phyloP scores from a whole-genome alignment of 2,329 filamentous ascomycete species.

The Aaosphaeria arxii region DNA sequence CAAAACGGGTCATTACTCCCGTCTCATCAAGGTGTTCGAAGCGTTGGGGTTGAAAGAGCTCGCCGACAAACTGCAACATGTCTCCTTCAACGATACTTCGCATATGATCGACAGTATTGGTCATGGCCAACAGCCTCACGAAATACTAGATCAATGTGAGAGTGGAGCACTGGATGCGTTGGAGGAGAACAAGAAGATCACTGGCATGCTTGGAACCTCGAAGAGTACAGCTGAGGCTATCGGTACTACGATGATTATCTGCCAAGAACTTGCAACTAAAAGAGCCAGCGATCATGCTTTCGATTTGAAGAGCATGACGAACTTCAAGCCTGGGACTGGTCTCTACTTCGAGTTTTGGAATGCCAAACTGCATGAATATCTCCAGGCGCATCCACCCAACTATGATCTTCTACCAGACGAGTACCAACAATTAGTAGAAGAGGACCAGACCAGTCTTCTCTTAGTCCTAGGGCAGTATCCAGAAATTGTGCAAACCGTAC shows the following conservation, averaged over 20 bases:
- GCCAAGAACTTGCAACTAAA: conserved; percentile 26
- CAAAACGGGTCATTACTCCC: conserved; percentile 70
- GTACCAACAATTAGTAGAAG: conserved; percentile 17
- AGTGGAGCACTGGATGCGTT: conserved; percentile 12
- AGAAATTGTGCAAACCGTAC: conserved; percentile 21
- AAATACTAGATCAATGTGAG: conserved; percentile 58
- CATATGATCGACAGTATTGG: conserved; percentile 36
- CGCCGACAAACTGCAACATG: conserved; percentile 65
- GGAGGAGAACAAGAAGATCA: conserved; percentile 17
- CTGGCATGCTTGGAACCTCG: conserved; percentile 12
- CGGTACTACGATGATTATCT: conserved; percentile 19
- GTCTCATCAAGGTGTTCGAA: conserved; percentile 74
- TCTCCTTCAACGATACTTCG: conserved; percentile 72
- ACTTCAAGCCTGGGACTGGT: conserved; percentile 28
- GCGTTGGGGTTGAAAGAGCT: conserved; percentile 68
- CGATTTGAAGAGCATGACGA: conserved; percentile 18
- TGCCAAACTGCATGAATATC: conserved; percentile 14
- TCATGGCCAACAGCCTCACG: conserved; percentile 65
- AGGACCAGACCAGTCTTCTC: conserved; percentile 23
- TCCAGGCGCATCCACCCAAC: conserved; percentile 9
- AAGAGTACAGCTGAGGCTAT: conserved; percentile 11
- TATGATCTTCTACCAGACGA: conserved; percentile 19
- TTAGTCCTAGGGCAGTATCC: conserved; percentile 29
- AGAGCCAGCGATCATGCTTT: conserved; percentile 20
- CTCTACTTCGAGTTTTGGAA: conserved; percentile 31